phyloP scores from a whole-genome alignment of 2,329 filamentous ascomycete genomes.

The Penicillium sp. region DNA sequence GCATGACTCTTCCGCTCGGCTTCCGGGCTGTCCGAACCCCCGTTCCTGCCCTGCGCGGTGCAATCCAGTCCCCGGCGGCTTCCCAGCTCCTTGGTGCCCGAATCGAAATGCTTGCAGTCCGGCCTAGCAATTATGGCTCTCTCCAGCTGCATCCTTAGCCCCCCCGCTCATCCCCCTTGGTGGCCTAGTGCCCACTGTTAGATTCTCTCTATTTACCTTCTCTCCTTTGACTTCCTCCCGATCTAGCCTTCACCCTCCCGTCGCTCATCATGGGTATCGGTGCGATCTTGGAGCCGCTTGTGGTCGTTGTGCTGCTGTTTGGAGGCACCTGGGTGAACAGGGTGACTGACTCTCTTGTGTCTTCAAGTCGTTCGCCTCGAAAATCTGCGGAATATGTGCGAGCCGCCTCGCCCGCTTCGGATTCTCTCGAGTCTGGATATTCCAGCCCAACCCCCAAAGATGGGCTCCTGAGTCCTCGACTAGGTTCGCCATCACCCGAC shows the following conservation, averaged over 20 bases:
- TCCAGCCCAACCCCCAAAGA: slow-evolving; percentile 39
- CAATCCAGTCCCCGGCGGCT: too few relatives aligned
- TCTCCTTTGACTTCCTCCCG: neutral
- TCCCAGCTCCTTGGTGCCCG: too few relatives aligned
- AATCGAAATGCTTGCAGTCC: too few relatives aligned
- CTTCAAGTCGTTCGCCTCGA: slow-evolving; percentile 17
- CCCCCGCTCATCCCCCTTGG: too few relatives aligned
- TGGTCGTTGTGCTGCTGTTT: slow-evolving; percentile 59
- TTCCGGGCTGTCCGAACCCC: too few relatives aligned
- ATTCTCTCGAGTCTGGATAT: slow-evolving; percentile 42
- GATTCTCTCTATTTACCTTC: neutral
- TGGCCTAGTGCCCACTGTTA: neutral
- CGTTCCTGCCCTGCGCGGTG: too few relatives aligned
- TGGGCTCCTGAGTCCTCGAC: slow-evolving; percentile 31
- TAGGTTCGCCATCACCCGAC: slow-evolving; percentile 40
- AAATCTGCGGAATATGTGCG: slow-evolving; percentile 21
- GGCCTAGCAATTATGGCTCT: too few relatives aligned
- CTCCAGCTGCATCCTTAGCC: too few relatives aligned
- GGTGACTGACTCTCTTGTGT: slow-evolving; percentile 35
- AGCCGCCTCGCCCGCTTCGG: slow-evolving; percentile 36
- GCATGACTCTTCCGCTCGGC: too few relatives aligned
- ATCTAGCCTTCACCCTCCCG: too few relatives aligned
- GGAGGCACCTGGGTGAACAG: slow-evolving; percentile 63
- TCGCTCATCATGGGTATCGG: slow-evolving; percentile 51
- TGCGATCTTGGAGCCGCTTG: slow-evolving; percentile 59